Evolutionary conservation across 2,329 filamentous ascomycete genomes (phyloP).

Genomic region (Aureobasidium sp.): DNA sequence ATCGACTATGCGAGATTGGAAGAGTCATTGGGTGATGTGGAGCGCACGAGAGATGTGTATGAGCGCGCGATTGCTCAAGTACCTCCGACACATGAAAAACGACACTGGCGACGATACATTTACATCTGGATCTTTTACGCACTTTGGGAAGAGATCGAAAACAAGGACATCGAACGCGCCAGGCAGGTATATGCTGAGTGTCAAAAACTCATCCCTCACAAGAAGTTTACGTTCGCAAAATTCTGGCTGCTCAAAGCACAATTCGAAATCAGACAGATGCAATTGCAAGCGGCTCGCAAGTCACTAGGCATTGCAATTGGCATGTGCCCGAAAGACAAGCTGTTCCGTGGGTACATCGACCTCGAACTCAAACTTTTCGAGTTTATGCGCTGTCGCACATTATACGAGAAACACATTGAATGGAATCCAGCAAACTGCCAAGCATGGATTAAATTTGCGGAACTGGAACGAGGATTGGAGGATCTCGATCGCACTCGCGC

Average conservation of each 20-base stretch:
- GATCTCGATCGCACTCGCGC: conserved; percentile 81
- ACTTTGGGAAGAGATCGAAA: conserved; percentile 85
- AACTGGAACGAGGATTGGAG: conserved; percentile 84
- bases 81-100: conserved; percentile 90
- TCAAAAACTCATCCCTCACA: conserved; percentile 82
- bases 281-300: conserved; percentile 75
- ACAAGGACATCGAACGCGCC: conserved; percentile 69
- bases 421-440: conserved; percentile 87
- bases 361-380: conserved; percentile 91
- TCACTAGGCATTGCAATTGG: conserved; percentile 84
- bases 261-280: conserved; percentile 82
- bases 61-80: conserved; percentile 93
- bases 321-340: conserved; percentile 90
- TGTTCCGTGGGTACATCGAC: conserved; percentile 90
- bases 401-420: conserved; percentile 91
- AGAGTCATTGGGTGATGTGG: conserved; percentile 73
- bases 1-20: conserved; percentile 91
- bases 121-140: conserved; percentile 98
- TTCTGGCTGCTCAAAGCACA: conserved; percentile 91
- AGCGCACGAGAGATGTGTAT: conserved; percentile 85
- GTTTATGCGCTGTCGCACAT: conserved; percentile 79
- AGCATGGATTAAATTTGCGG: conserved; percentile 94
- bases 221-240: conserved; percentile 96
- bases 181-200: conserved; percentile 88
- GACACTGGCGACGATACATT: conserved; percentile 94